phyloP scores from a whole-genome alignment of 352 stramenopile genomes.

The Thraustochytrium sp. region DNA sequence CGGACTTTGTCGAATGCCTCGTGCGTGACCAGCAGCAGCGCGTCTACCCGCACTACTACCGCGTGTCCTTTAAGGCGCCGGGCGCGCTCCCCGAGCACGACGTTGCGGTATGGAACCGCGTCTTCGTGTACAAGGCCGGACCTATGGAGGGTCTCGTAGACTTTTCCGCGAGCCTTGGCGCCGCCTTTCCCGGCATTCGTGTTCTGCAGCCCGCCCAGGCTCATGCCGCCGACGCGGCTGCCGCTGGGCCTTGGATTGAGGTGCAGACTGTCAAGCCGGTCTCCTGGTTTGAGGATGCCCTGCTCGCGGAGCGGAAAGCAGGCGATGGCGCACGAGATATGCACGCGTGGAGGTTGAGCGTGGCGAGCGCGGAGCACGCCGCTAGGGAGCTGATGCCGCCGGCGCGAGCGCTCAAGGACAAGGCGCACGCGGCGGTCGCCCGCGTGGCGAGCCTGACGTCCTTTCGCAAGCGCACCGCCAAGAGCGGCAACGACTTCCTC shows the following conservation, averaged over 20 bases:
- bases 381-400: background rate
- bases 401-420: background rate
- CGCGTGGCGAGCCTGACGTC: constrained; percentile 24
- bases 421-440: constrained; percentile 29
- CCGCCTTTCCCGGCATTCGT: background rate
- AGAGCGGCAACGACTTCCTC: constrained; percentile 50
- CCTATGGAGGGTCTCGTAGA: constrained; percentile 47
- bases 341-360: background rate
- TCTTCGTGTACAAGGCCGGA: constrained; percentile 50
- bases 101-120: constrained; percentile 39
- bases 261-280: constrained; percentile 34
- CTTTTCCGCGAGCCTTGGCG: constrained; percentile 43
- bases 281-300: background rate
- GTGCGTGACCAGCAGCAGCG: constrained; percentile 27
- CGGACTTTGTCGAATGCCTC: background rate
- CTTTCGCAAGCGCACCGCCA: constrained; percentile 44
- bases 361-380: background rate
- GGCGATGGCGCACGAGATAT: background rate
- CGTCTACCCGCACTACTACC: constrained; percentile 49
- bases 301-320: background rate
- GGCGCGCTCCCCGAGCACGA: background rate
- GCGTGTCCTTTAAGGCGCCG: constrained; percentile 38
- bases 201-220: background rate
- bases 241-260: background rate
- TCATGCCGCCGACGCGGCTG: background rate